Base-by-base conservation (phyloP, 2,329 filamentous ascomycete genomes). In the Acephala macrosclerotiorum region DNA sequence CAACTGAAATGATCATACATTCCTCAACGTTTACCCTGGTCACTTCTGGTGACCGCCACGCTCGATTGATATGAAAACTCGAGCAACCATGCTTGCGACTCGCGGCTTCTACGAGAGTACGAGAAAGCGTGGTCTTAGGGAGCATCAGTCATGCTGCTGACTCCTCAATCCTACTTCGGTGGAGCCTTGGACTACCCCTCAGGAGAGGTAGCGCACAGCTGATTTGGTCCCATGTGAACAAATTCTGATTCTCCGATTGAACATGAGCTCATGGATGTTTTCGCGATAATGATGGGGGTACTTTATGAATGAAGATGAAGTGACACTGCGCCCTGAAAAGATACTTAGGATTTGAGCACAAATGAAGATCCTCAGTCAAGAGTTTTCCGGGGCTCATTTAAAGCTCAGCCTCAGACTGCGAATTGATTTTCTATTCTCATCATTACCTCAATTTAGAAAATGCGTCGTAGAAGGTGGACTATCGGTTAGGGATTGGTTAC, bases 201-300 rank as follows among this genome's bases (percentile, higher is more conserved):
- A 42, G 11, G 22, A 49, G 45, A 49, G 45, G 49, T 53, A 29
- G n/a, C 49, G 5, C 45, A 53, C 18, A 29, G 26, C 25, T 33
- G 5, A 53, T 53, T 12, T 9, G 25, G n/a, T 26, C 25, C 29
- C 49, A 53, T 53, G 49, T 53, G 49, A 53, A 33, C 49, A 53
- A 22, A 29, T 53, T 53, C 45, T 53, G 25, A 53, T 6, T 29
- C 6, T 53, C 26, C 49, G 22, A 33, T 29, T 53, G 49, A 53
- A 22, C 49, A 26, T 33, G 7, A 53, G 12, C 11, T 29, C 12
- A 12, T 5, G n/a, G 25, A 6, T 14, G 6, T 49, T 53, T 53
- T 33, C 49, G 26, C 12, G 49, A 53, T 53, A 29, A 51, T 9
- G 25, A 26, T 29, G 49, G 49, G 45, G 45, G 45, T 49, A 49